A percentile compares a stretch with the other conserved stretches of the same genome.
Evolutionary conservation across 805 yeast genomes (phyloP).

Genomic region (Spathaspora arborariae): DNA sequence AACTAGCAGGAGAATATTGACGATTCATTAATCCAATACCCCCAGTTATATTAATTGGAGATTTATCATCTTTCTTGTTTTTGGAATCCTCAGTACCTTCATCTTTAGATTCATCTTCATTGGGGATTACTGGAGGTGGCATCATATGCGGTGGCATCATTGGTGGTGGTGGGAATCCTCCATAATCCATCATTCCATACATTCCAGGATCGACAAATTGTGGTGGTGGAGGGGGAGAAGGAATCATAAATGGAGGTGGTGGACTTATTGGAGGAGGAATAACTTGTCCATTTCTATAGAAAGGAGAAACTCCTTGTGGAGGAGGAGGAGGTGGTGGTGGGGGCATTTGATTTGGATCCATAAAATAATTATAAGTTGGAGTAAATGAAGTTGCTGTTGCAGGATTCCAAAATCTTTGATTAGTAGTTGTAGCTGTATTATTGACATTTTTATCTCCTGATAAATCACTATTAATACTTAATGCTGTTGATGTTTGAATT

Average conservation of each 20-base stretch:
- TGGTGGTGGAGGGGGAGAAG: conserved; percentile 34
- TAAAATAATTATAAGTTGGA: conserved; percentile 36
- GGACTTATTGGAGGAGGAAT: conserved; percentile 29
- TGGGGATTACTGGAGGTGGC: conserved; percentile 4
- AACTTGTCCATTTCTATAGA: conserved; percentile 6
- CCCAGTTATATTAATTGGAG: conserved; percentile 6
- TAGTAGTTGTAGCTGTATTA: conserved; percentile 5
- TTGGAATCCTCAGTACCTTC: background rate
- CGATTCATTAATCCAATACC: conserved; percentile 39
- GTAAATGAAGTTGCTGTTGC: conserved; percentile 60
- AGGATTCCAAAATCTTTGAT: conserved; percentile 59
- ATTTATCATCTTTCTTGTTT: background rate
- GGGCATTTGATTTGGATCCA: conserved; percentile 20
- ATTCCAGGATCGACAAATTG: conserved; percentile 35
- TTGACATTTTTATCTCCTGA: conserved; percentile 10
- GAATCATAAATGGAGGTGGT: conserved; percentile 38
- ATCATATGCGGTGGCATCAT: conserved; percentile 1
- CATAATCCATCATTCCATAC: conserved; percentile 29
- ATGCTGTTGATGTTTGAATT: conserved; percentile 39
- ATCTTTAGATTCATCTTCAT: conserved; percentile 6
- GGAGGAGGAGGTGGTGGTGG: conserved; percentile 17
- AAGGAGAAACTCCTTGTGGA: conserved; percentile 20
- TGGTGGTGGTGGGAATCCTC: conserved; percentile 3
- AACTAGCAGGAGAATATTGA: conserved; percentile 31
- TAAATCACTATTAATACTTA: conserved; percentile 28